phyloP scores from a whole-genome alignment of 441 rosid species.

The Hura crepitans region DNA sequence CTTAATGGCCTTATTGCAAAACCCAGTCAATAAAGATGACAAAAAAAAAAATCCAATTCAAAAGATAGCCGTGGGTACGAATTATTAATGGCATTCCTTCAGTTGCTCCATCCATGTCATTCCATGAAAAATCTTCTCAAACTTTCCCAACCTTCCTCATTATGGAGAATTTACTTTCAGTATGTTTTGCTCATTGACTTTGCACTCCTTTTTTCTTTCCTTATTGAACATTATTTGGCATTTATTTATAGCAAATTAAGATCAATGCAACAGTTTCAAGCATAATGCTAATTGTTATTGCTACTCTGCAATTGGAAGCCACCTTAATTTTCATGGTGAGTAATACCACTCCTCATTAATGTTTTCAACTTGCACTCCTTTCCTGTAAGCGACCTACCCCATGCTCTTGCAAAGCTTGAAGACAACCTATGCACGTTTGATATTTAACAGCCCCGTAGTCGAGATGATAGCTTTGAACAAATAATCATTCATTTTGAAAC shows the following conservation, averaged over 20 bases:
- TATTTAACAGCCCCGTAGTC: neutral
- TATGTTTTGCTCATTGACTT: neutral
- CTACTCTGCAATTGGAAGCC: neutral
- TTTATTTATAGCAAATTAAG: neutral
- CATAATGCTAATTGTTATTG: neutral
- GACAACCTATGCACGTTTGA: neutral
- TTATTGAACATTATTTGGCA: neutral
- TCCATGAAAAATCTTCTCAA: neutral
- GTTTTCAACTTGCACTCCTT: neutral
- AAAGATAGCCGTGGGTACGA: neutral
- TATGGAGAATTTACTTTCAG: neutral
- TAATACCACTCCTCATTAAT: neutral
- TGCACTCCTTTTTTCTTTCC: neutral
- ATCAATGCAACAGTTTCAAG: conserved; percentile 1
- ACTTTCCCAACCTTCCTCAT: neutral
- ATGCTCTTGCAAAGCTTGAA: neutral
- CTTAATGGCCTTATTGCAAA: neutral
- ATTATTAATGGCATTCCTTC: neutral
- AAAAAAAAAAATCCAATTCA: neutral
- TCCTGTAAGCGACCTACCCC: neutral
- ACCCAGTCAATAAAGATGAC: neutral
- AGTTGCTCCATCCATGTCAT: neutral
- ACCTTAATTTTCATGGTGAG: neutral
- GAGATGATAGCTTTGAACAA: conserved; percentile 10
- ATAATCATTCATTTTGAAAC: conserved; percentile 3